A percentile compares a stretch with the other conserved stretches of the same genome.
These are phyloP conservation scores for Williopsis jadinii DNA, from an alignment of 1,139 yeast species.

Conservation along the genomic window DNA sequence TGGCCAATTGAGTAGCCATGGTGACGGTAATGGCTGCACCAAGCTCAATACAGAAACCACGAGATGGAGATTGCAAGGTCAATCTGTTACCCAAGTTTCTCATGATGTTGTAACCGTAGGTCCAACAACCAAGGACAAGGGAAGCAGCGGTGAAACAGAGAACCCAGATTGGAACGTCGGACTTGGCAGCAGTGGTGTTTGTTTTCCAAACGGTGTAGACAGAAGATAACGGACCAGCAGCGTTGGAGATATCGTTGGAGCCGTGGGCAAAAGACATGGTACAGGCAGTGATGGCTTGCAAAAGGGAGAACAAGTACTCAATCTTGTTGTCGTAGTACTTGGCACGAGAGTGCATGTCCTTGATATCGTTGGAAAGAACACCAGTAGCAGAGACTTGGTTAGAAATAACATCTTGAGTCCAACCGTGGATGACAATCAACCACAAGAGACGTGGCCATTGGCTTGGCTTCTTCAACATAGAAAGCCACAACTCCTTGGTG, in stretches of 20 bases:
- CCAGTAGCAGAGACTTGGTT: slow-evolving; percentile 33
- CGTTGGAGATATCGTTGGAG: slow-evolving; percentile 74
- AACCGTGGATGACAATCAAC: slow-evolving; percentile 51
- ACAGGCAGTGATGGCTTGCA: slow-evolving; percentile 70
- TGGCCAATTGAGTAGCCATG: slow-evolving; percentile 65
- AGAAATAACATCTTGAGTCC: slow-evolving; percentile 54
- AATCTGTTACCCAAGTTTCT: slow-evolving; percentile 66
- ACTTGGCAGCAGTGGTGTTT: slow-evolving; percentile 39
- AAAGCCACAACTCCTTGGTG: slow-evolving; percentile 32
- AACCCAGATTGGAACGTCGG: slow-evolving; percentile 68
- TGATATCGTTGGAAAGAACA: slow-evolving; percentile 31
- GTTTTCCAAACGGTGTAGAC: slow-evolving; percentile 57
- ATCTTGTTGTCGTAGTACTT: slow-evolving; percentile 65
- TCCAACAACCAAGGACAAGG: slow-evolving; percentile 65
- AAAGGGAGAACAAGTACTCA: slow-evolving; percentile 62
- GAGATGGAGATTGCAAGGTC: slow-evolving; percentile 70
- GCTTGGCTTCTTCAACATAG: slow-evolving; percentile 38
- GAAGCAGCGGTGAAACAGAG: slow-evolving; percentile 64
- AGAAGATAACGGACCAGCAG: slow-evolving; percentile 70
- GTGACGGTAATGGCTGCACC: slow-evolving; percentile 76
- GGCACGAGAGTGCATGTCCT: slow-evolving; percentile 47
- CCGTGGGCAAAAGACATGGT: slow-evolving; percentile 84
- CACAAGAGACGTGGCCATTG: slow-evolving; percentile 48
- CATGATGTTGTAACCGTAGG: slow-evolving; percentile 68
- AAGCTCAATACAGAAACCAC: slow-evolving; percentile 74